phyloP scores from a whole-genome alignment of 148 eudicot genomes.

The Heliamphora exappendiculata region DNA sequence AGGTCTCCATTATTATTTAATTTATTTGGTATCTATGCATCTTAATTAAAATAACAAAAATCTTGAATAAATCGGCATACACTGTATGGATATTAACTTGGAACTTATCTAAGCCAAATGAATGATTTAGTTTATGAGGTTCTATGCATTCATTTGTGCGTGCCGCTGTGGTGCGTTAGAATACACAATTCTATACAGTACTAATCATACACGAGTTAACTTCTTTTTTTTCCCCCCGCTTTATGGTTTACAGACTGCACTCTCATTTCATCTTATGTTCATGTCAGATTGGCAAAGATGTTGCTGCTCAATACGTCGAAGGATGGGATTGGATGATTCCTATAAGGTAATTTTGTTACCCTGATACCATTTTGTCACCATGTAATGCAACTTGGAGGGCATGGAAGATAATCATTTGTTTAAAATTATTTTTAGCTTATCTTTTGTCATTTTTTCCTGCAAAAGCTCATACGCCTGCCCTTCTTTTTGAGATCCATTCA shows the following conservation, averaged over 20 bases:
- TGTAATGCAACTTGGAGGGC: neutral
- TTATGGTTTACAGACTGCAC: neutral
- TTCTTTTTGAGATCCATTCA: neutral
- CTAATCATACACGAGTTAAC: neutral
- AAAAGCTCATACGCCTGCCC: neutral
- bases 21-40: neutral
- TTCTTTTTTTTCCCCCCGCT: neutral
- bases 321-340: constrained; percentile 99
- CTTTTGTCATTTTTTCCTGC: neutral
- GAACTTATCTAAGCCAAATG: neutral
- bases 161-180: neutral
- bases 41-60: neutral
- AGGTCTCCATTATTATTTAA: neutral
- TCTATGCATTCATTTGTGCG: neutral
- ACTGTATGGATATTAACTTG: neutral
- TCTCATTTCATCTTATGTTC: neutral
- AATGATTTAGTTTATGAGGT: neutral
- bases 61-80: neutral
- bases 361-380: neutral
- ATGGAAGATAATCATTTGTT: neutral
- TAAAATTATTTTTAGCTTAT: neutral
- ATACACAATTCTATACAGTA: neutral
- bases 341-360: constrained; percentile 57
- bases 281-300: constrained; percentile 89
- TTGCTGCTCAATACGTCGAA: constrained; percentile 90